These are phyloP conservation scores for Pythium monospermum DNA, from an alignment of 352 stramenopile genomes.

Conservation along the genomic window DNA sequence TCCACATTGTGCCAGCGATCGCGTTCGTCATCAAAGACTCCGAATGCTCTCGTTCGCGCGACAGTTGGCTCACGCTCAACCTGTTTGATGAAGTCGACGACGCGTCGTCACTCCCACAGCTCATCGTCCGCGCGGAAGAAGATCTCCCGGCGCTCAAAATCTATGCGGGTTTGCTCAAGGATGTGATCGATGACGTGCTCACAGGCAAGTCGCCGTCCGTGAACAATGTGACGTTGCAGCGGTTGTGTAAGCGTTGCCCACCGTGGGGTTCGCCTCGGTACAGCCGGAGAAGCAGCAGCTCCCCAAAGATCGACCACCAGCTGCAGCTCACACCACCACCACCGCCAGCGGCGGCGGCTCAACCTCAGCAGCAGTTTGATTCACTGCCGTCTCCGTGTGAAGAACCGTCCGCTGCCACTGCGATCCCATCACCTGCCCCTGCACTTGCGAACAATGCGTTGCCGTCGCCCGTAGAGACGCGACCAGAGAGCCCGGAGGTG, in stretches of 20 bases:
- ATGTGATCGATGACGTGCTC: slow-evolving; percentile 74
- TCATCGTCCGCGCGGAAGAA: slow-evolving; percentile 55
- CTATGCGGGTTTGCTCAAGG: slow-evolving; percentile 70
- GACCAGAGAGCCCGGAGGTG: not conserved
- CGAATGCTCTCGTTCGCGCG: slow-evolving; percentile 51
- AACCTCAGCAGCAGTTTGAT: not conserved
- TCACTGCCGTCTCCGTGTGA: not conserved
- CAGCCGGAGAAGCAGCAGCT: slow-evolving; percentile 14
- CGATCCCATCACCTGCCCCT: not conserved
- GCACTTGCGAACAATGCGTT: too few species aligned
- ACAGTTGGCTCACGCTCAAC: slow-evolving; percentile 70
- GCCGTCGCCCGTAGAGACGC: not conserved
- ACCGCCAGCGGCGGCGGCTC: too few species aligned
- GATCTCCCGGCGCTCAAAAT: slow-evolving; percentile 65
- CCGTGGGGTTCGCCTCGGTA: slow-evolving; percentile 31
- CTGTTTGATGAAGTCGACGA: slow-evolving; percentile 57
- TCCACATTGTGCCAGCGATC: slow-evolving; percentile 75
- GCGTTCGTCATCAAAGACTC: slow-evolving; percentile 75
- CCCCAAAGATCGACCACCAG: slow-evolving; percentile 32
- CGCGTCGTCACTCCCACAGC: slow-evolving; percentile 44
- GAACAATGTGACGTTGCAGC: slow-evolving; percentile 67
- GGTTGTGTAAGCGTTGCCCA: slow-evolving; percentile 61
- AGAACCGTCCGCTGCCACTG: not conserved
- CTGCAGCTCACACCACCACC: not conserved
- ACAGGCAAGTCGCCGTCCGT: slow-evolving; percentile 46